phyloP scores from a whole-genome alignment of 768 basidiomycete species.

The Boletus bicolor region DNA sequence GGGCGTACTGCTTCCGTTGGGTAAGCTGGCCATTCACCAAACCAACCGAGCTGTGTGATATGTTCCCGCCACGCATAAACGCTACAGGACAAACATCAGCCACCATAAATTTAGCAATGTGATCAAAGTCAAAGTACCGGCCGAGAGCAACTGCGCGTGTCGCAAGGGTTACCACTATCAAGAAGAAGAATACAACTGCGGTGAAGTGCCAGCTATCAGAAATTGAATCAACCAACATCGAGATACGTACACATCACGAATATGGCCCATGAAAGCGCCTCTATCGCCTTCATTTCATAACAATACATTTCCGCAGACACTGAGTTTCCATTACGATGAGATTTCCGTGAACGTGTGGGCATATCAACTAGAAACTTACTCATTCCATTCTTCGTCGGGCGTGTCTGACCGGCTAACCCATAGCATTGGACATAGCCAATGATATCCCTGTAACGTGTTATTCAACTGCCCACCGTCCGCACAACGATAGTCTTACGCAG shows the following conservation, averaged over 20 bases:
- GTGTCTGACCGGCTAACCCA: conserved; percentile 38
- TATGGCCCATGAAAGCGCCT: conserved; percentile 75
- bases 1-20: conserved; percentile 25
- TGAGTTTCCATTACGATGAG: conserved; percentile 27
- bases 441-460: conserved; percentile 51
- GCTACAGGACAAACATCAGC: conserved; percentile 9
- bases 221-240: background rate
- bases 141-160: conserved; percentile 34
- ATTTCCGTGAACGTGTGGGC: background rate
- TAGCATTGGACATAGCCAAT: conserved; percentile 66
- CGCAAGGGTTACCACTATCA: conserved; percentile 56
- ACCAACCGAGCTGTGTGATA: conserved; percentile 69
- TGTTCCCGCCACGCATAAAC: conserved; percentile 33
- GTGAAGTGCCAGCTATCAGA: background rate
- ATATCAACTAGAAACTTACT: conserved; percentile 39
- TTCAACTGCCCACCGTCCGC: background rate
- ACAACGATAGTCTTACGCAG: conserved; percentile 45
- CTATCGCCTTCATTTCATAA: conserved; percentile 76
- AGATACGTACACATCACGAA: conserved; percentile 49
- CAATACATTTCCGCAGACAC: conserved; percentile 59
- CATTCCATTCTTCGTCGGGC: conserved; percentile 49
- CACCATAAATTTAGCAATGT: background rate
- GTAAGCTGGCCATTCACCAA: conserved; percentile 66
- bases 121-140: conserved; percentile 19
- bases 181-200: conserved; percentile 46